These are phyloP conservation scores for Penicillium olsonii DNA, from an alignment of 2,329 filamentous ascomycete genomes.

Conservation along the genomic window DNA sequence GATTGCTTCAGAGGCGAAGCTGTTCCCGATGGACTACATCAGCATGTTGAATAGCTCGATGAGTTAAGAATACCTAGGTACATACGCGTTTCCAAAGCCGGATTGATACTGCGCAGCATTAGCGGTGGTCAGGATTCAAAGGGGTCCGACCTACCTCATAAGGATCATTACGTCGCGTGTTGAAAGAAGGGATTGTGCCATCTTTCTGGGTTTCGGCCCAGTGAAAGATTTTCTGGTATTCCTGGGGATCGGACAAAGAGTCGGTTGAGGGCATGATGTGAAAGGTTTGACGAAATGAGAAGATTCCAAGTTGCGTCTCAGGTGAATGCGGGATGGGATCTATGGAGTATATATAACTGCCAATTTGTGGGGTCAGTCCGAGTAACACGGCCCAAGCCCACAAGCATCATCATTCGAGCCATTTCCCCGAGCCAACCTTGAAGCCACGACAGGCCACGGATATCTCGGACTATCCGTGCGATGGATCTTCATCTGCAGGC, in stretches of 20 bases:
- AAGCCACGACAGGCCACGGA: background rate
- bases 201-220: conserved; percentile 65
- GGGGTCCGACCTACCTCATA: conserved; percentile 45
- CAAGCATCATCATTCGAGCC: background rate
- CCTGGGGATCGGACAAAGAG: conserved; percentile 31
- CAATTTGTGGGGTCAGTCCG: conserved; percentile 4
- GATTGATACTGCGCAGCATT: conserved; percentile 52
- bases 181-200: conserved; percentile 57
- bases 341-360: conserved; percentile 3
- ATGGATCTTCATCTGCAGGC: conserved; percentile 7
- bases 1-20: conserved; percentile 41
- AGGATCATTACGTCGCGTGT: conserved; percentile 55
- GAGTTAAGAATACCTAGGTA: conserved; percentile 12
- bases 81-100: conserved; percentile 56
- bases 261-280: conserved; percentile 29
- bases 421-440: background rate
- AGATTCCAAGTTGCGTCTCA: background rate
- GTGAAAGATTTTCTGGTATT: conserved; percentile 56
- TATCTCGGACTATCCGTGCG: conserved; percentile 2
- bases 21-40: conserved; percentile 24
- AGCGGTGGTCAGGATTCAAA: background rate
- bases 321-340: background rate
- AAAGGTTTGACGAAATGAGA: background rate
- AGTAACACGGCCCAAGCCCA: background rate
- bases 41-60: conserved; percentile 26